Percentiles rank a stretch among this genome's conserved stretches.
Evolutionary conservation across 2,329 filamentous ascomycete genomes (phyloP).

Genomic region (Diaporthe vaccinii): DNA sequence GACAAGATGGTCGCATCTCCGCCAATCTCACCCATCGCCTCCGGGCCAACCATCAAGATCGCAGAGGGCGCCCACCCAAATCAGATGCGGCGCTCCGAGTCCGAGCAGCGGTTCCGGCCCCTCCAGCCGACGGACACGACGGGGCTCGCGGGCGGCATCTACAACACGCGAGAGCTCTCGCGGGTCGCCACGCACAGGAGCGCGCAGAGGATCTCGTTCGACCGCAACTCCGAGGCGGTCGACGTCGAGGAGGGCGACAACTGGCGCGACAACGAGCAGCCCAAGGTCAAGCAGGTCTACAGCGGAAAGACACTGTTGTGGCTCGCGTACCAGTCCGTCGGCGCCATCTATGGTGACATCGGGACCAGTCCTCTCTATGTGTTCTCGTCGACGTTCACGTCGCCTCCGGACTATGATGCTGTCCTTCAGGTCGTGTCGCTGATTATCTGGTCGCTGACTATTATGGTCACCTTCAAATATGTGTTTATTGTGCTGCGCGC

Average conservation of each 20-base stretch:
- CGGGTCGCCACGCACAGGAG: conserved; percentile 35
- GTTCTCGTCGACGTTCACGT: conserved; percentile 74
- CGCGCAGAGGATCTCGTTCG: conserved; percentile 30
- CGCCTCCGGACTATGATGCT: conserved; percentile 65
- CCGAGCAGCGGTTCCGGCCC: conserved; percentile 38
- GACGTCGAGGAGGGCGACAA: conserved; percentile 43
- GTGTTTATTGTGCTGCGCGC: conserved; percentile 73
- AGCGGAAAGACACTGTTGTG: conserved; percentile 42
- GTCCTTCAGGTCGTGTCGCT: conserved; percentile 75
- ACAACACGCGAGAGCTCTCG: conserved; percentile 41
- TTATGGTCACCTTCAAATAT: conserved; percentile 78
- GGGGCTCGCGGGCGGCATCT: conserved; percentile 42
- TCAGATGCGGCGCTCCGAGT: conserved; percentile 32
- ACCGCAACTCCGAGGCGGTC: conserved; percentile 23
- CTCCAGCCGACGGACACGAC: conserved; percentile 38
- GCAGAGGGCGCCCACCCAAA: conserved; percentile 40
- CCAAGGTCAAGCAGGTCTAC: conserved; percentile 44
- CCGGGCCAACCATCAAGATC: conserved; percentile 40
- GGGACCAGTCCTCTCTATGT: conserved; percentile 74
- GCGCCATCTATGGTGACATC: conserved; percentile 72
- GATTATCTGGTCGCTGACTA: conserved; percentile 76
- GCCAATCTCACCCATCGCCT: background rate
- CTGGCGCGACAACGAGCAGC: conserved; percentile 41
- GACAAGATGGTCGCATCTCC: background rate
- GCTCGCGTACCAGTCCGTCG: conserved; percentile 74